Percentiles rank a stretch among this genome's conserved stretches.
These are phyloP conservation scores for Pleurotus djamor DNA, from an alignment of 768 basidiomycete genomes.

Conservation along the genomic window DNA sequence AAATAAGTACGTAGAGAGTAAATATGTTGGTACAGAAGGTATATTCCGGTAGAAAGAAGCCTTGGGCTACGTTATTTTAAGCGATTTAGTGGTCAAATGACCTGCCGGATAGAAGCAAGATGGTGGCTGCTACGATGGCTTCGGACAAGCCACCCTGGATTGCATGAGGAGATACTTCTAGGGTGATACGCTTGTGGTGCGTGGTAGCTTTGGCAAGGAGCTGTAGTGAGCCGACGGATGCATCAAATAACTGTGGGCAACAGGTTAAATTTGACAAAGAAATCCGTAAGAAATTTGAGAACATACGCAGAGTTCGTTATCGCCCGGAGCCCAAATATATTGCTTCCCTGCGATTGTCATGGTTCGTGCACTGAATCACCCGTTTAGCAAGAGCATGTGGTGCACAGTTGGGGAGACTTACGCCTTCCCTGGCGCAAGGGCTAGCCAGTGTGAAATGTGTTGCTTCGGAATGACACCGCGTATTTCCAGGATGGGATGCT, in stretches of 20 bases:
- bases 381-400: neutral
- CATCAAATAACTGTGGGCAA: slow-evolving; percentile 42
- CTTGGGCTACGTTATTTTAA: no score
- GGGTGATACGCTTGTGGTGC: slow-evolving; percentile 37
- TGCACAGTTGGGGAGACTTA: slow-evolving; percentile 12
- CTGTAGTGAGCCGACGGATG: slow-evolving; percentile 26
- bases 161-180: slow-evolving; percentile 57
- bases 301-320: slow-evolving; percentile 52
- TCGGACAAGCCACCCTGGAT: slow-evolving; percentile 55
- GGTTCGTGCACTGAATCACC: slow-evolving; percentile 34
- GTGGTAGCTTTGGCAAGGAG: slow-evolving; percentile 52
- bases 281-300: neutral
- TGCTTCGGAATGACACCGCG: slow-evolving; percentile 48
- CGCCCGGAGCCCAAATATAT: slow-evolving; percentile 57
- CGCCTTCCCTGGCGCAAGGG: slow-evolving; percentile 46
- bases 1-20: no score
- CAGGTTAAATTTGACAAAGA: neutral
- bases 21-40: no score
- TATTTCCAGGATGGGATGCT: slow-evolving; percentile 46
- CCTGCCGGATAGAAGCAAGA: slow-evolving; percentile 59
- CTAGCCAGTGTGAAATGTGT: slow-evolving; percentile 48
- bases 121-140: slow-evolving; percentile 43
- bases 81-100: no score
- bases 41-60: no score
- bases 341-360: slow-evolving; percentile 51